Conservation (phyloP, 1,139 yeast species). For the Citeromyces hawaiiensis region DNA sequence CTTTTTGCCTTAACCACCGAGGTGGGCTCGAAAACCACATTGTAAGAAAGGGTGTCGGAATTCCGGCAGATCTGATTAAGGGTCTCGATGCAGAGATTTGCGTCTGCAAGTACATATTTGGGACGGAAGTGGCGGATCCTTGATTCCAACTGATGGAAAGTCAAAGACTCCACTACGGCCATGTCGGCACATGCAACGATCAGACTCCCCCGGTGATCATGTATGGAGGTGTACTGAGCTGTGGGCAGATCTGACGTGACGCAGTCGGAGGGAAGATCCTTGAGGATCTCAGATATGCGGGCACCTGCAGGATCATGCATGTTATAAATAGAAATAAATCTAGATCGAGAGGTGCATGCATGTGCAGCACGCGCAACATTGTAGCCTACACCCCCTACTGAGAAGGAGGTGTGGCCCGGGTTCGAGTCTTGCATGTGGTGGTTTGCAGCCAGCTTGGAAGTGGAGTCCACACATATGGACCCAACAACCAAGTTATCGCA, state of each 20-base stretch:
- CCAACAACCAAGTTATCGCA: slow-evolving; percentile 41
- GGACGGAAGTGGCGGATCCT: slow-evolving; percentile 24
- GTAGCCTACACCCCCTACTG: slow-evolving; percentile 78
- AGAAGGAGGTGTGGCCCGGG: slow-evolving; percentile 44
- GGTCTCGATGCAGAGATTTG: slow-evolving; percentile 40
- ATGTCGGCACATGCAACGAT: slow-evolving; percentile 78
- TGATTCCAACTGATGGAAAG: slow-evolving; percentile 23
- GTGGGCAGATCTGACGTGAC: slow-evolving; percentile 20
- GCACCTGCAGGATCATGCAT: slow-evolving; percentile 46
- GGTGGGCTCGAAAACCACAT: slow-evolving; percentile 63
- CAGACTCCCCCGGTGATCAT: slow-evolving; percentile 47
- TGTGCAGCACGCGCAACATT: slow-evolving; percentile 52
- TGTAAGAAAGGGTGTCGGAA: slow-evolving; percentile 4
- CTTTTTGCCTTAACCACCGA: slow-evolving; percentile 45
- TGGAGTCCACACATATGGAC: slow-evolving; percentile 65
- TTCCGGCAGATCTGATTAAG: slow-evolving; percentile 23
- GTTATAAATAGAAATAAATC: slow-evolving; percentile 44
- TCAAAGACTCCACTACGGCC: slow-evolving; percentile 47
- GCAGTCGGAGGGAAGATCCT: slow-evolving; percentile 11
- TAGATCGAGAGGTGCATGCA: slow-evolving; percentile 10
- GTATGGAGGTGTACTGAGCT: slow-evolving; percentile 65
- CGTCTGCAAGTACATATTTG: slow-evolving; percentile 44
- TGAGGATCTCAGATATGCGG: slow-evolving; percentile 21
- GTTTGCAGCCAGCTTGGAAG: slow-evolving; percentile 25
- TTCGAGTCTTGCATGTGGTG: slow-evolving; percentile 48